Evolutionary conservation across 1,284 basidiomycete genomes (phyloP), one percentile per base, ranked within the genome.

Genomic region (Cystobasidiaceae sp.): DNA sequence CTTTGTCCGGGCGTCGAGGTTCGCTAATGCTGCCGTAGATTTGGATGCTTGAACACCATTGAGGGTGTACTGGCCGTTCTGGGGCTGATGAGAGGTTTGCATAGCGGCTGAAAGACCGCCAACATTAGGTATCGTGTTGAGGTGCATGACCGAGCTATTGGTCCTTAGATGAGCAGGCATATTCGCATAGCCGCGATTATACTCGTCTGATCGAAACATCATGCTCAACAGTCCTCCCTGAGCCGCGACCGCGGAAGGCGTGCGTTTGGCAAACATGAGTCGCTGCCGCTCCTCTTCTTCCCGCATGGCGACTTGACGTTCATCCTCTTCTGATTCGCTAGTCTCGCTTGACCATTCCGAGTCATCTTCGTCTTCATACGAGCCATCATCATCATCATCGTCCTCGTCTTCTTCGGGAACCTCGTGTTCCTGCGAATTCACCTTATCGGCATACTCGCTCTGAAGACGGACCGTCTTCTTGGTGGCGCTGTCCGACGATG

Each of bases 201-300:
- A 64, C 8, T 37, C 43, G 34, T 64, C 61, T 6, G 61, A 52
- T 32, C 41, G 41, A 17, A 64, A 45, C 11, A 64, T n/a, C 51
- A 56, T 39, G 33, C 51, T 55, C 7, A 64, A 43, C 3, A 51
- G 46, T 43, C 48, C 67, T 15, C 45, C 54, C 43, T 69, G 68
- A 15, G 71, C 68, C 6, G 79, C 79, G 54, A 86, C 82, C 70
- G 86, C 85, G 25, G 84, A 83, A 39, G 82, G 80, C 54, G 83
- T 87, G 9, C 86, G 80, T 77, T 90, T 91, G 63, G 83, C 81
- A 73, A 92, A 90, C 81, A 91, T 81, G 17, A 87, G 84, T 33
- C 82, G 81, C 72, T 89, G 84, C 5, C 86, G 81, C 71, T 85
- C 82, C 17, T 82, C 85, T 73, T 88, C 85, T 43, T 25, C 23